These are phyloP conservation scores for carrot (Daucus carota) DNA, from an alignment of 129 eudicot species.

Conservation along the genomic window DNA sequence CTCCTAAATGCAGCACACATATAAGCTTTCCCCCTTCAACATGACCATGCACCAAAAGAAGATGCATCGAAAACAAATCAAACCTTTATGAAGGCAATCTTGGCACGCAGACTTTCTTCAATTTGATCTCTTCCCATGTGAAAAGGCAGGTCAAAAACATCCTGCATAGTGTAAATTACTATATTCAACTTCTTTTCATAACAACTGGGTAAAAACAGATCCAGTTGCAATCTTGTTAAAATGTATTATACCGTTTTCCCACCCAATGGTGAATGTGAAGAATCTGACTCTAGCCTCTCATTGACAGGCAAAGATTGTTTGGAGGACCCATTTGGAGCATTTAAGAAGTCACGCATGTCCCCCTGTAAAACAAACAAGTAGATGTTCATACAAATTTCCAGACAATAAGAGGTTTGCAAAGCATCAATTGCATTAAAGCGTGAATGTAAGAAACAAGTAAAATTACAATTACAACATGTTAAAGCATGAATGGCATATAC, in stretches of 20 bases:
- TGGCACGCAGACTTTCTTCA: constrained; percentile 85
- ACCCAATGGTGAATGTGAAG: constrained; percentile 85
- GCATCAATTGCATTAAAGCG: background rate
- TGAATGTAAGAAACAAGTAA: background rate
- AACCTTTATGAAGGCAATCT: constrained; percentile 84
- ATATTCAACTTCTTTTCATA: background rate
- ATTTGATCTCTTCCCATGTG: constrained; percentile 97
- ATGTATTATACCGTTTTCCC: constrained; percentile 79
- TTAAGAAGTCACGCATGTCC: constrained; percentile 92
- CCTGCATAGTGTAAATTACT: constrained; percentile 37
- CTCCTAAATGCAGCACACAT: constrained; percentile 39
- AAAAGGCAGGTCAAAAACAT: constrained; percentile 93
- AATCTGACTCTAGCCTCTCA: constrained; percentile 49
- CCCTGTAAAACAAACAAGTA: constrained; percentile 31
- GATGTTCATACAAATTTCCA: constrained; percentile 8
- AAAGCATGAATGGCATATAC: background rate
- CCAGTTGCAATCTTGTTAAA: constrained; percentile 1
- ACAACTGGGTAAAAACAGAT: constrained; percentile 1
- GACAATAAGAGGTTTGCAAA: background rate
- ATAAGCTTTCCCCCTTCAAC: background rate
- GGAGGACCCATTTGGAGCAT: constrained; percentile 75
- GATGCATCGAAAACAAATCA: background rate
- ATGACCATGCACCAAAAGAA: background rate
- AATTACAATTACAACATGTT: background rate
- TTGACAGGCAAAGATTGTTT: constrained; percentile 53